Base-by-base conservation (phyloP, 2,329 filamentous ascomycete genomes). In the Arthrobotrys conoides region DNA sequence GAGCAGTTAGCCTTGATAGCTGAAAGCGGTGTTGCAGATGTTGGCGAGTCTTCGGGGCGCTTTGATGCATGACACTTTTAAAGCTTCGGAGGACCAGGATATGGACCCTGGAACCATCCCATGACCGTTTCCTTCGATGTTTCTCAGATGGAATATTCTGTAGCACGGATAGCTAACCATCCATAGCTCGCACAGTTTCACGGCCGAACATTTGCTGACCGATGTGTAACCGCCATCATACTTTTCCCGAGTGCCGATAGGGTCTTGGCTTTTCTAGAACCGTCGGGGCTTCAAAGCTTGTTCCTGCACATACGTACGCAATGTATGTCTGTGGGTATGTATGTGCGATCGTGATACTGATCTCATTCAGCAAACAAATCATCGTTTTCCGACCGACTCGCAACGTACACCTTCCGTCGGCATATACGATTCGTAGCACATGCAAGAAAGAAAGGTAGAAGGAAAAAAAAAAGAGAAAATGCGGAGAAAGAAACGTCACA, bases 131-230 rank as follows among this genome's bases (percentile, higher is more conserved):
- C 55, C 48, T 73, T 73, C 69, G 24, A 30, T 49, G 61, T 14
- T 66, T 66, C 36, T 59, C 36, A 9, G 38, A 72, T 73, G 24
- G 61, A 73, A 73, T 61, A 73, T 73, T 73, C 70, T 66, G 48
- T 72, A 12, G 55, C 48, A 46, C 53, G 49, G 69, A 24, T 66
- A 59, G 12, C 18, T 33, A 48, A 41, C 24, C 53, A 24, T 55
- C 46, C 20, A 22, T n/a, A 22, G 44, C 30, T 53, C 12, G 63
- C 18, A 49, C 14, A 69, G 14, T 30, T 36, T 61, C 44, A 27
- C 44, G 64, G 48, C 33, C 64, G 46, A 67, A 30, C 10, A 24
- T 67, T 68, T 44, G 33, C 49, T 44, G 65, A n/a, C 20, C 36
- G 36, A 30, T 61, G 55, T 59, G 44, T 46, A 71, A 65, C 68